These are phyloP conservation scores for Penicillium ucsense DNA, from an alignment of 495 filamentous ascomycete genomes.

Conservation along the genomic window DNA sequence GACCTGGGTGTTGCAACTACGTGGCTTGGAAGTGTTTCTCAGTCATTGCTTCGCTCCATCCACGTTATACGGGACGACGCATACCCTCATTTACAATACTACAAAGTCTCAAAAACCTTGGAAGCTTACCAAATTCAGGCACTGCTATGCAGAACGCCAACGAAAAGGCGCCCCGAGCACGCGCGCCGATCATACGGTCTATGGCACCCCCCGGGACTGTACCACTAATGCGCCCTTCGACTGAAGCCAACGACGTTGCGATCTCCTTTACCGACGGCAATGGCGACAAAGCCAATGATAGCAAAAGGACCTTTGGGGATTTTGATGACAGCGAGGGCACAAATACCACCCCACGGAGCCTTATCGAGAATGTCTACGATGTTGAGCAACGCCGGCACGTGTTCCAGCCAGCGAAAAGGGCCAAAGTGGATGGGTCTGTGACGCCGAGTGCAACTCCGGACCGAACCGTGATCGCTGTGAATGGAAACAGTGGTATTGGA, in stretches of 20 bases:
- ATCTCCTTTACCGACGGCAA: slow-evolving; percentile 18
- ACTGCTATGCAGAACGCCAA: slow-evolving; percentile 12
- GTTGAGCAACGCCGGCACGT: slow-evolving; percentile 52
- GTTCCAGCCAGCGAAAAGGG: slow-evolving; percentile 52
- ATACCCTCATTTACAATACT: too few relatives aligned
- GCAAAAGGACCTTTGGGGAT: slow-evolving; percentile 21
- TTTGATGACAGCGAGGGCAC: slow-evolving; percentile 17
- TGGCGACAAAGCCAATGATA: slow-evolving; percentile 15
- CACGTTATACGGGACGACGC: too few relatives aligned
- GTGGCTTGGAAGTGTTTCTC: too few relatives aligned
- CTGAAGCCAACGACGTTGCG: slow-evolving; percentile 11
- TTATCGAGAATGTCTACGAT: slow-evolving; percentile 63
- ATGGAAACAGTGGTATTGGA: slow-evolving; percentile 46
- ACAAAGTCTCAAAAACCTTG: too few relatives aligned
- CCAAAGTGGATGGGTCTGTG: slow-evolving; percentile 40
- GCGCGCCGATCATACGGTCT: slow-evolving; percentile 3
- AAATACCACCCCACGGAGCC: slow-evolving; percentile 16
- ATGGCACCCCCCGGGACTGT: slow-evolving; percentile 21
- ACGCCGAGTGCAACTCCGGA: slow-evolving; percentile 31
- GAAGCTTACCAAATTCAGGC: slow-evolving; percentile 15
- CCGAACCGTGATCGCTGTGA: slow-evolving; percentile 25
- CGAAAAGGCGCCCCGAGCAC: slow-evolving; percentile 2
- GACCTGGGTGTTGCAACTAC: too few relatives aligned
- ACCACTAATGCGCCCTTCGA: slow-evolving; percentile 13
- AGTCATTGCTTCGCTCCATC: too few relatives aligned